Base-by-base conservation (phyloP, 805 yeast genomes). In the Saccharomycopsis olivae region DNA sequence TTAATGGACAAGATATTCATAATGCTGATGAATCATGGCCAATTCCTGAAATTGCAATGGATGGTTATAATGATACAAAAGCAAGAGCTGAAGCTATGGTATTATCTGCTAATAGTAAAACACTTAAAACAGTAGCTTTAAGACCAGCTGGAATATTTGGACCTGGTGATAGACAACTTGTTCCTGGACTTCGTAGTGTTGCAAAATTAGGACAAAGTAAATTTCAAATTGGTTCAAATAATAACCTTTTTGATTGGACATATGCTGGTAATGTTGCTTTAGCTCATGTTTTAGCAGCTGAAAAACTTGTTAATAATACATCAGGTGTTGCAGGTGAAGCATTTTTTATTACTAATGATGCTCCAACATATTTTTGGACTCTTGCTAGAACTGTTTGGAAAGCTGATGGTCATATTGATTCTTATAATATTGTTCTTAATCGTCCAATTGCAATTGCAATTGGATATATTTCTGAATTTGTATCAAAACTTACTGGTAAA, bases 101-200 rank as follows among this genome's bases (percentile, higher is more conserved):
- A 2, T 66, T 88, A 53, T 62, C 71, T 16, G 83, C 94, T 14
- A 83, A 86, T 57, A 71, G 72, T 35, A 61, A 62, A n/a, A 57
- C 62, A 1, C 71, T 88, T 48, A 62, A 70, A 36, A 92, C 98
- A 0, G 81, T 84, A 28, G 92, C 96, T 2, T 61, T 92, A 36
- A 73, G 99, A 47, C 98, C 98, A 1, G 96, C 98, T 1, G 99
- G 98, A 29, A 87, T 92, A 35, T 92, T 92, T 64, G 99, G 98
- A 4, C 98, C 97, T 4, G 97, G 98, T 33, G 98, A 92, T 58
- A 75, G 98, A 46, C 99, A 92, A 58, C 64, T 92, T 53, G 92
- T 92, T 34, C 98, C 98, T 10, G 95, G 94, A 3, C 66, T 92
- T 44, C 75, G 95, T 54, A 70, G 70, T 13, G 95, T 85, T 33